Conservation (phyloP, 345 rosid species). For the Eucalyptus grandis region DNA sequence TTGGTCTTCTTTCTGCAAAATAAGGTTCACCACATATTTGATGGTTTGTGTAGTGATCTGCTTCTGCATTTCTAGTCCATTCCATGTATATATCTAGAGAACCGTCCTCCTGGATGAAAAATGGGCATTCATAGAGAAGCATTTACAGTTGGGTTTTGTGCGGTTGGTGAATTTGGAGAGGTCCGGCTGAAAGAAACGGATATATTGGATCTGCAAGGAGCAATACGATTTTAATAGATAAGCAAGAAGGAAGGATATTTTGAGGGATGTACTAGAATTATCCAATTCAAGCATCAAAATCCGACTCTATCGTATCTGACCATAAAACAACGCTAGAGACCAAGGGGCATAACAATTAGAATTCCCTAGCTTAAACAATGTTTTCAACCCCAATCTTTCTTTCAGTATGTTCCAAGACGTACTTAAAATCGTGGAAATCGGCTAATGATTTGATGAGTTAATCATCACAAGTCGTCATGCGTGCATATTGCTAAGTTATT, state of each 20-base stretch:
- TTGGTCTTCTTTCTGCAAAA: neutral
- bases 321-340: neutral
- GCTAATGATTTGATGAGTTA: no score
- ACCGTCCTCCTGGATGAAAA: neutral
- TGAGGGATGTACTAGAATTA: neutral
- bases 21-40: neutral
- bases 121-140: neutral
- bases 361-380: neutral
- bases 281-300: neutral
- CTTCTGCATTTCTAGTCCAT: neutral
- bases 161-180: neutral
- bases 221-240: no score
- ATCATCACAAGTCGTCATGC: no score
- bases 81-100: neutral
- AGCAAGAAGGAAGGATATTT: no score
- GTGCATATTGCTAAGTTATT: neutral
- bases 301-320: neutral
- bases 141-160: neutral
- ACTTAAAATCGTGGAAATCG: neutral
- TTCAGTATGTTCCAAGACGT: neutral
- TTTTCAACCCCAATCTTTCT: neutral
- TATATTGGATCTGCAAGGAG: neutral
- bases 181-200: neutral
- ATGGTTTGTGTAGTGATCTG: neutral
- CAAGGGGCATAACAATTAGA: neutral